Evolutionary conservation across 352 stramenopile genomes (phyloP).

Genomic region (Pythium aristosporum): DNA sequence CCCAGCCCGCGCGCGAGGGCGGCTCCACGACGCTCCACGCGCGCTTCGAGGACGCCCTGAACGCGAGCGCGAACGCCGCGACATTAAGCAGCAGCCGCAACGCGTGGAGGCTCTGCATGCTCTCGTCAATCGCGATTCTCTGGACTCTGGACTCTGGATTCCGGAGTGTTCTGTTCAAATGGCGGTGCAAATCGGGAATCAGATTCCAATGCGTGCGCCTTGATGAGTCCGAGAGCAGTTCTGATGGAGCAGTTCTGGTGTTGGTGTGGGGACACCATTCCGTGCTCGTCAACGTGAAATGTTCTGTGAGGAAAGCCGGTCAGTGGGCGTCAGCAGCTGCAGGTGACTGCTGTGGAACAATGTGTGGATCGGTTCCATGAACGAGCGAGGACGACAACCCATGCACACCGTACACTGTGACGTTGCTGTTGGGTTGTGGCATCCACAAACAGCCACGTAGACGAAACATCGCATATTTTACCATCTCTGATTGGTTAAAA

Average conservation of each 20-base stretch:
- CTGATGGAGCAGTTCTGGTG: neutral
- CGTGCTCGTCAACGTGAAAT: neutral
- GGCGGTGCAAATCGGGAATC: neutral
- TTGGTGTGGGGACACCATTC: neutral
- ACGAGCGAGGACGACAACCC: neutral
- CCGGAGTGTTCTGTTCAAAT: neutral
- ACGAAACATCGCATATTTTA: neutral
- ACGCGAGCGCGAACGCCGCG: conserved; percentile 18
- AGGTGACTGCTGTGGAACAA: neutral
- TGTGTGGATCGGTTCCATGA: neutral
- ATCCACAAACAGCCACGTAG: neutral
- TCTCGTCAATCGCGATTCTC: neutral
- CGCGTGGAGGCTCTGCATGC: conserved; percentile 24
- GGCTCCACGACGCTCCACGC: conserved; percentile 25
- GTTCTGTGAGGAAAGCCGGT: conserved; percentile 1
- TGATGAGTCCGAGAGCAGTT: neutral
- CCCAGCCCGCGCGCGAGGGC: neutral
- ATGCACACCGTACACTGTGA: neutral
- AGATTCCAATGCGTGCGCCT: neutral
- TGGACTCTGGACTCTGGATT: neutral
- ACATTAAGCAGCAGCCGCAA: conserved; percentile 20
- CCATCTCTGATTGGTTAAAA: neutral
- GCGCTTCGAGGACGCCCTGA: conserved; percentile 4
- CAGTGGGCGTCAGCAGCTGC: neutral
- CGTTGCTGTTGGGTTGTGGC: neutral